phyloP scores from a whole-genome alignment of 768 basidiomycete species.

The Agaricus bisporus region DNA sequence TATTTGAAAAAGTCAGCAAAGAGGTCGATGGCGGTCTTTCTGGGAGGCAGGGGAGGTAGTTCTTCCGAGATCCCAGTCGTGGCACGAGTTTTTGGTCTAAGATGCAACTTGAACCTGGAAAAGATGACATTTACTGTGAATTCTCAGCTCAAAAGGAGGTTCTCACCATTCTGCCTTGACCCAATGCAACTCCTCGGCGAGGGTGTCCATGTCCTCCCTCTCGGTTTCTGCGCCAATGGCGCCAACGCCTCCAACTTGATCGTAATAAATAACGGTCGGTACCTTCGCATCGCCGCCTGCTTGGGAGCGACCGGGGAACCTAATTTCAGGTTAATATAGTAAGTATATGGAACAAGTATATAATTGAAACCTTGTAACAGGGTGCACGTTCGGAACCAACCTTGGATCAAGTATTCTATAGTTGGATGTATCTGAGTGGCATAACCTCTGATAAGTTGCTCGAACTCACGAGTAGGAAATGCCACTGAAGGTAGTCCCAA shows the following conservation, averaged over 20 bases:
- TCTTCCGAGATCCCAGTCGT: conserved; percentile 2
- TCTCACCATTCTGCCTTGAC: conserved; percentile 37
- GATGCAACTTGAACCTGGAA: conserved; percentile 24
- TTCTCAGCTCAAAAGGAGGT: conserved; percentile 18
- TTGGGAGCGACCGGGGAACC: conserved; percentile 38
- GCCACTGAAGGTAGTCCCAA: conserved; percentile 38
- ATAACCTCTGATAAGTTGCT: background rate
- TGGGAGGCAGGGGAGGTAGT: conserved; percentile 25
- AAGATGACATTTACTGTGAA: conserved; percentile 7
- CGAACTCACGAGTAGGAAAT: conserved; percentile 28
- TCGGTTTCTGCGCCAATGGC: conserved; percentile 40
- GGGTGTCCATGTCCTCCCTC: conserved; percentile 27
- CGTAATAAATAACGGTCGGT: conserved; percentile 42
- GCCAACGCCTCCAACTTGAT: conserved; percentile 25
- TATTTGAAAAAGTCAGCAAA: conserved; percentile 37
- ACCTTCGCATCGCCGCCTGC: conserved; percentile 40
- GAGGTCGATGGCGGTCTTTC: conserved; percentile 28
- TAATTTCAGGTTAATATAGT: conserved; percentile 11
- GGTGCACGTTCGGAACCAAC: conserved; percentile 17
- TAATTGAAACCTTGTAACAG: conserved; percentile 16
- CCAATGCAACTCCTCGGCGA: conserved; percentile 40
- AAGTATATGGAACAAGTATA: background rate
- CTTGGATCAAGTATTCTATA: conserved; percentile 34
- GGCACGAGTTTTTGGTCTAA: conserved; percentile 11
- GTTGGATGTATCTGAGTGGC: background rate